Base-by-base conservation (phyloP, 1,284 basidiomycete species). In the Ustilago hordei region DNA sequence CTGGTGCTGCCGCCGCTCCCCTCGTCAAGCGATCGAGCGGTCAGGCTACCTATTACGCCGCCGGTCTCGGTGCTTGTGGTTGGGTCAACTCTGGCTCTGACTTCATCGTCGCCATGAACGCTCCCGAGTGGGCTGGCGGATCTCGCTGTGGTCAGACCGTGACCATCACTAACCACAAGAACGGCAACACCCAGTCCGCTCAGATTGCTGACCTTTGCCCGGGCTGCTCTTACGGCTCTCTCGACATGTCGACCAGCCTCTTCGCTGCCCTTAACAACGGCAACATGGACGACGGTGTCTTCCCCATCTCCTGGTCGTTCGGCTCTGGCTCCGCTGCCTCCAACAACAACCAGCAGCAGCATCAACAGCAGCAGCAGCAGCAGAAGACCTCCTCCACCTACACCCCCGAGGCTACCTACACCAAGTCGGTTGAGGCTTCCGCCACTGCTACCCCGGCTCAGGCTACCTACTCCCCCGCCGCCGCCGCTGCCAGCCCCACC, bases 231-330 rank as follows among this genome's bases (percentile, higher is more conserved):
- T 89, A 86, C 50, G 91, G 90, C 41, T 93, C 90, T 48, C 90
- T 97, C 64, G 95, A 97, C 88, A 88, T 95, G 70, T 92, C 92
- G 31, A 84, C 86, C 12, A 89, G 91, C 59, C 90, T 97, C 50
- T 97, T 97, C 88, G 67, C 75, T 45, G 73, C 66, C 35, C 79
- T 84, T 19, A 74, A 75, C 63, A 78, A 82, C 68, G 80, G 80
- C 56, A 78, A 82, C 78, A 71, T 81, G 68, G 81, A 80, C 67
- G 67, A 55, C 31, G 82, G 82, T 71, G 73, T 75, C 64, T 79
- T 84, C 79, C 82, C 80, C 64, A 84, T 84, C 75, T 55, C 60
- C 34, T 84, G 82, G 82, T 69, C 74, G 8, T 76, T 69, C 67
- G 70, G 70, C 66, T 73, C 70, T 12, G 70, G 70, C 28, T 31